phyloP scores from a whole-genome alignment of 2,329 filamentous ascomycete species.

The Epichloe sp. region DNA sequence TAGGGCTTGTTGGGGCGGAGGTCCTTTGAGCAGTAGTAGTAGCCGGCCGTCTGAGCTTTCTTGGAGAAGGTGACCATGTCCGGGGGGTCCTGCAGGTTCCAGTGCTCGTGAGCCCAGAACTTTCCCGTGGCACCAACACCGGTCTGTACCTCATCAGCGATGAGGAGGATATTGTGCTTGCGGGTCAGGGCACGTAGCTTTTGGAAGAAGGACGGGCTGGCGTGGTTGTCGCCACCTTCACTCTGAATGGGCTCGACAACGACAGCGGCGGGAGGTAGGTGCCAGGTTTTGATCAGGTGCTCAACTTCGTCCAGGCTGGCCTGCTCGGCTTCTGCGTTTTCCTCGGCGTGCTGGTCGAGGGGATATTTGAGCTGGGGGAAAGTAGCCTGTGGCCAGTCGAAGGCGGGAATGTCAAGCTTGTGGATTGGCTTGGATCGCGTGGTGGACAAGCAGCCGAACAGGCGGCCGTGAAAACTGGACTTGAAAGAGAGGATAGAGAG shows the following conservation, averaged over 20 bases:
- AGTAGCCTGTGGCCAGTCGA: constrained; percentile 85
- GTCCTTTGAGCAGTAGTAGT: constrained; percentile 73
- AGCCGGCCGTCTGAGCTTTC: constrained; percentile 88
- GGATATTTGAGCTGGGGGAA: constrained; percentile 78
- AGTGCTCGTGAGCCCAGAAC: constrained; percentile 97
- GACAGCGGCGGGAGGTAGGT: constrained; percentile 66
- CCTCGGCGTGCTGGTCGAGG: constrained; percentile 62
- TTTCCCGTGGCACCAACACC: constrained; percentile 85
- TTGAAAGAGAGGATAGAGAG: constrained; percentile 84
- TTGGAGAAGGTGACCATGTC: constrained; percentile 95
- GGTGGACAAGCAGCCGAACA: constrained; percentile 77
- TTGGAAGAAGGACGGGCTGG: constrained; percentile 74
- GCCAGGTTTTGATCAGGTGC: constrained; percentile 65
- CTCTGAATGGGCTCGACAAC: constrained; percentile 87
- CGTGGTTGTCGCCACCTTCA: constrained; percentile 91
- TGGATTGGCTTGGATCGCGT: constrained; percentile 89
- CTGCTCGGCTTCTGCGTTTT: constrained; percentile 72
- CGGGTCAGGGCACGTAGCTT: constrained; percentile 68
- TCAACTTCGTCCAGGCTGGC: constrained; percentile 75
- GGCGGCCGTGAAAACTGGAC: constrained; percentile 77
- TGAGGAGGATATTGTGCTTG: constrained; percentile 67
- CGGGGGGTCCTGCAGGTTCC: constrained; percentile 69
- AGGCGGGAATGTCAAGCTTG: constrained; percentile 88
- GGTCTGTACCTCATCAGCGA: constrained; percentile 90
- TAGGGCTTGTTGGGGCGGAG: constrained; percentile 86